Evolutionary conservation across 2,329 filamentous ascomycete species (phyloP).

Genomic region (Stylonectria norvegica): DNA sequence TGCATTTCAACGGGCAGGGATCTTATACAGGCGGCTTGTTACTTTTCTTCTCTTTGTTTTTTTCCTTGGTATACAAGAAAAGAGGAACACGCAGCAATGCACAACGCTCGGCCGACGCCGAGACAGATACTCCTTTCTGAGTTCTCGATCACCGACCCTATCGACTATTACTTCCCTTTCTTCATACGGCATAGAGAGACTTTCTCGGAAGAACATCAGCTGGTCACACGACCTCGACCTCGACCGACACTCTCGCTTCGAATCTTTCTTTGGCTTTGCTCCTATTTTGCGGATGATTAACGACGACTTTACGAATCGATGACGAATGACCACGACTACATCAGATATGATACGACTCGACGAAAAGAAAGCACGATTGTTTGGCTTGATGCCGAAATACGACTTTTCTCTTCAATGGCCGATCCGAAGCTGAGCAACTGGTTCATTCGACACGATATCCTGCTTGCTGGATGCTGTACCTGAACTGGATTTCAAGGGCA

Average conservation of each 20-base stretch:
- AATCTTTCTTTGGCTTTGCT: conserved; percentile 35
- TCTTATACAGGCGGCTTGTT: conserved; percentile 47
- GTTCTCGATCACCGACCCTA: conserved; percentile 32
- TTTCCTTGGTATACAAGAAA: conserved; percentile 40
- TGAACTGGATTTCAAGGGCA: conserved; percentile 30
- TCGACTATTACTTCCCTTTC: conserved; percentile 18
- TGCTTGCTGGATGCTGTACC: conserved; percentile 14
- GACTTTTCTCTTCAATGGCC: conserved; percentile 28
- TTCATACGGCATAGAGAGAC: conserved; percentile 28
- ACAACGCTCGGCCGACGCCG: conserved; percentile 48
- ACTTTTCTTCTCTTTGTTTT: conserved; percentile 26
- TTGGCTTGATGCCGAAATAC: conserved; percentile 34
- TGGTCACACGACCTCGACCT: conserved; percentile 9
- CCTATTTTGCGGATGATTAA: conserved; percentile 43
- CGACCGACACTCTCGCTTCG: conserved; percentile 37
- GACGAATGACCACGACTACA: conserved; percentile 35
- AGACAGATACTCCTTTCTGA: conserved; percentile 43
- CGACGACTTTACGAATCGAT: conserved; percentile 41
- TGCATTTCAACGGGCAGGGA: conserved; percentile 53
- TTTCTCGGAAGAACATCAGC: conserved; percentile 26
- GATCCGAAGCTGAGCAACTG: conserved; percentile 24
- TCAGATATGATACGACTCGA: conserved; percentile 32
- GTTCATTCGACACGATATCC: conserved; percentile 31
- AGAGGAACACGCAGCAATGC: conserved; percentile 65
- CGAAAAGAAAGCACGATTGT: conserved; percentile 25